These are phyloP conservation scores for Zanthoxylum bungeanum DNA, from an alignment of 345 rosid species.

Conservation along the genomic window DNA sequence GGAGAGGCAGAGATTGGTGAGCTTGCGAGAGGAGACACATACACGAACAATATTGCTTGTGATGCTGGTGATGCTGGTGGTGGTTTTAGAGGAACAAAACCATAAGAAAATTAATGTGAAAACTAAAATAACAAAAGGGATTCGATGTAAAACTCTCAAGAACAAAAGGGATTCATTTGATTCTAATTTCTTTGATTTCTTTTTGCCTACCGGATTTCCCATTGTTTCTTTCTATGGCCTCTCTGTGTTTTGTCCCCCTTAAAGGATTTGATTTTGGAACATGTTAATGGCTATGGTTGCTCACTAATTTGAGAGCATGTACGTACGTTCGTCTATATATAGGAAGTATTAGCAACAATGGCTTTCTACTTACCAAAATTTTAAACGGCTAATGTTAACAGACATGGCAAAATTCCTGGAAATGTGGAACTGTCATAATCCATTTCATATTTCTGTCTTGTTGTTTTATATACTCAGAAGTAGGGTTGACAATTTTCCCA, in stretches of 20 bases:
- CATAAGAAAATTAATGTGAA: conserved; percentile 52
- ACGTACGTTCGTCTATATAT: conserved; percentile 29
- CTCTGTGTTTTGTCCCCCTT: too few relatives aligned
- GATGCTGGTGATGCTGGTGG: conserved; percentile 66
- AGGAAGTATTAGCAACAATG: not conserved
- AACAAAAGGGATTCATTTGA: conserved; percentile 24
- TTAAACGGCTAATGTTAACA: not conserved
- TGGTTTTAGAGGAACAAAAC: conserved; percentile 76
- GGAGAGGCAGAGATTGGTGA: conserved; percentile 74
- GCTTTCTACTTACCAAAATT: not conserved
- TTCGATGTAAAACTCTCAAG: conserved; percentile 36
- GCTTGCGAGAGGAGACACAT: conserved; percentile 76
- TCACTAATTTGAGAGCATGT: conserved; percentile 41
- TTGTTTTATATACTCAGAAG: not conserved
- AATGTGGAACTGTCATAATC: not conserved
- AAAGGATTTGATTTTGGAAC: too few relatives aligned
- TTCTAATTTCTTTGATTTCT: conserved; percentile 37
- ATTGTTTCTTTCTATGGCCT: conserved; percentile 19
- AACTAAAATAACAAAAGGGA: conserved; percentile 46
- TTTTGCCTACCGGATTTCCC: conserved; percentile 54
- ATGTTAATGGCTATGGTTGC: conserved; percentile 19
- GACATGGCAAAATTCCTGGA: not conserved
- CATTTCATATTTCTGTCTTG: not conserved
- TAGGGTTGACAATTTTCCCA: too few relatives aligned
- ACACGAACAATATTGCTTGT: conserved; percentile 63